A percentile compares a stretch with the other conserved stretches of the same genome.
These are phyloP conservation scores for Lablab purpureus DNA, from an alignment of 306 rosid species.

Conservation along the genomic window DNA sequence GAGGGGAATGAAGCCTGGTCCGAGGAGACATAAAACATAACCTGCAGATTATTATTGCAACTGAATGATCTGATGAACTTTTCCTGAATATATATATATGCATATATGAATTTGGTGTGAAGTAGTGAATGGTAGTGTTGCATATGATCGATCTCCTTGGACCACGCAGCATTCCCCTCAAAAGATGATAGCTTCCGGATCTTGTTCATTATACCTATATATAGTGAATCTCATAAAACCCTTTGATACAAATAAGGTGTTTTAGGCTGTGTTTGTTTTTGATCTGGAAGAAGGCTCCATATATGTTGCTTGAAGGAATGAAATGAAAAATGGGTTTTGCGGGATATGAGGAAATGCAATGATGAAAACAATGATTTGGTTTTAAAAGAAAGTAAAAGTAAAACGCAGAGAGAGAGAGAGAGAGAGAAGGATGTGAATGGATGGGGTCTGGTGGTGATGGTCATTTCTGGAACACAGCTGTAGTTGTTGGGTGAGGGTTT, in stretches of 20 bases:
- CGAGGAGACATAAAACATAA: constrained; percentile 50
- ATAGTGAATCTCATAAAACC: not conserved
- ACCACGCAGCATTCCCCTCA: constrained; percentile 78
- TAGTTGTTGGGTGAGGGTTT: constrained; percentile 43
- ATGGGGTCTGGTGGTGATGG: constrained; percentile 40
- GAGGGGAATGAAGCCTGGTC: constrained; percentile 97
- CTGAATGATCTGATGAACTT: not conserved
- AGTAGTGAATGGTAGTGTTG: not conserved
- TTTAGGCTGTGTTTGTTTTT: constrained; percentile 11
- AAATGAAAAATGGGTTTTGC: constrained; percentile 37
- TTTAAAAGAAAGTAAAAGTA: constrained; percentile 49
- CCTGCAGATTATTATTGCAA: not conserved
- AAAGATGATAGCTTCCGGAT: constrained; percentile 57
- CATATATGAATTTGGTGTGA: not conserved
- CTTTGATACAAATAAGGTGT: not conserved
- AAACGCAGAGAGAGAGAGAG: constrained; percentile 21
- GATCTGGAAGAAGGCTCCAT: constrained; percentile 12
- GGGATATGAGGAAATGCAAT: constrained; percentile 44
- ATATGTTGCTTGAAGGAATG: constrained; percentile 1
- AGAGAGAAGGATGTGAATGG: not conserved
- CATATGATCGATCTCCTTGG: constrained; percentile 51
- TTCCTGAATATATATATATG: not conserved
- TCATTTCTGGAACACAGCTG: constrained; percentile 43
- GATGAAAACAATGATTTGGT: constrained; percentile 59
- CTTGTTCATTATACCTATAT: no score